Conservation (phyloP, 805 yeast genomes). For the Nakazawaea ishiwadae region DNA sequence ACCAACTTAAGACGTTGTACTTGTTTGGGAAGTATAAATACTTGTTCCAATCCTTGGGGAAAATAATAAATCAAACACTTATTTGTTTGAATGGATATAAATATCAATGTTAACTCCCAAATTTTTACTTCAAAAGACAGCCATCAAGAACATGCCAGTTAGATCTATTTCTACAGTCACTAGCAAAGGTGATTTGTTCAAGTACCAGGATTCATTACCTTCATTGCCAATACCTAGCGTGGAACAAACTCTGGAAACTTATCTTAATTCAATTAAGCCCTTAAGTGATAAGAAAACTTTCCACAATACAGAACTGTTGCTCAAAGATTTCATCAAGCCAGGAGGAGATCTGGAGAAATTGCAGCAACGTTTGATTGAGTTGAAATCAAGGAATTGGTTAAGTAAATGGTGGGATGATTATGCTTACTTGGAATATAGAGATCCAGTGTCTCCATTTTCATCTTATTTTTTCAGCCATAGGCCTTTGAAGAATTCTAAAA, state of each 20-base stretch:
- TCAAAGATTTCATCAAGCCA: constrained; percentile 58
- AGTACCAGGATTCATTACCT: constrained; percentile 72
- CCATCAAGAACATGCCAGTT: no score
- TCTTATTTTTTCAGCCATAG: constrained; percentile 86
- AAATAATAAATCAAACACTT: no score
- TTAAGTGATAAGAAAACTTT: constrained; percentile 45
- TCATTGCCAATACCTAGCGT: constrained; percentile 84
- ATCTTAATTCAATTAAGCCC: constrained; percentile 72
- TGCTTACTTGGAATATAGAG: constrained; percentile 86
- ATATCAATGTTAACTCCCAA: no score
- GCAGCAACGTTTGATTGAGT: constrained; percentile 58
- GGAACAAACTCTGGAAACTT: constrained; percentile 62
- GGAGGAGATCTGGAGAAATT: constrained; percentile 64
- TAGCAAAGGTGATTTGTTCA: constrained; percentile 61
- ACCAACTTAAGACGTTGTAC: no score
- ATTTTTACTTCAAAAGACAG: no score
- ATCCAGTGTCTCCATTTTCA: constrained; percentile 92
- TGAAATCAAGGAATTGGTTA: constrained; percentile 83
- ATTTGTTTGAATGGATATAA: no score
- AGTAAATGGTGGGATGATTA: constrained; percentile 91
- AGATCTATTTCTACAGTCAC: constrained; percentile 7
- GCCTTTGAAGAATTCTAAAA: constrained; percentile 46
- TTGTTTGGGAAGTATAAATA: no score
- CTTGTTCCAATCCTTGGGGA: no score
- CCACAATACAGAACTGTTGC: constrained; percentile 46